Base-by-base conservation (phyloP, 2,329 filamentous ascomycete genomes). In the Aspergillus spinulosporus region DNA sequence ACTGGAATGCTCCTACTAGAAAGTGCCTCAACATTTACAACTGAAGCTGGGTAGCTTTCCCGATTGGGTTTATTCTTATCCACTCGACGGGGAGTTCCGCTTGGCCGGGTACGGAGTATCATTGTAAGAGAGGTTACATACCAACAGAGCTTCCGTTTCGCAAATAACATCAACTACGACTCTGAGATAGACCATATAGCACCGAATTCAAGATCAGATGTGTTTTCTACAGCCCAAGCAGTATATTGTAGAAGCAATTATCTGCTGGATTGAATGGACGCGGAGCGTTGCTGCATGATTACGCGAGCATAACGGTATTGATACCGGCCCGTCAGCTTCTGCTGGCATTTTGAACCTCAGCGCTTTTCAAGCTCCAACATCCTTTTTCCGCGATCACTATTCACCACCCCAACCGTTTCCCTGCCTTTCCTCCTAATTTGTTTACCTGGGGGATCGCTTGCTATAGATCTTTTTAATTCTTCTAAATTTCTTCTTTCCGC, bases 361-460 rank as follows among this genome's bases (percentile, higher is more conserved):
- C 9, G 46, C 32, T 40, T 40, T 52, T 21, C 52, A 64, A 64
- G 62, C 62, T 64, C 59, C 64, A 66, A 65, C 63, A 64, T 63
- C 64, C 57, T 60, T 64, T 61, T 65, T 62, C 61, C 59, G 59
- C 58, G 46, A 37, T 53, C 54, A 50, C 56, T 52, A 48, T 57
- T 54, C 48, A 44, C 55, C 49, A 32, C 56, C 49, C 53, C 49
- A 56, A 55, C 62, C 63, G 61, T 66, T 62, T 63, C 51, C 57
- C 47, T 58, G 51, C 61, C 62, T 61, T 47, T 60, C 58, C 57
- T 64, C 64, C 59, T 56, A 59, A 58, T 63, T 62, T 50, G 47
- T 52, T 59, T 54, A 57, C 54, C 62, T 59, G 66, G 68, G 68
- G 70, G 68, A 60, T 61, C 68, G 59, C 62, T 61, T 65, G 63